Base-by-base conservation (phyloP, 176 grass and related monocot species). In the Coix lacrymajobi region DNA sequence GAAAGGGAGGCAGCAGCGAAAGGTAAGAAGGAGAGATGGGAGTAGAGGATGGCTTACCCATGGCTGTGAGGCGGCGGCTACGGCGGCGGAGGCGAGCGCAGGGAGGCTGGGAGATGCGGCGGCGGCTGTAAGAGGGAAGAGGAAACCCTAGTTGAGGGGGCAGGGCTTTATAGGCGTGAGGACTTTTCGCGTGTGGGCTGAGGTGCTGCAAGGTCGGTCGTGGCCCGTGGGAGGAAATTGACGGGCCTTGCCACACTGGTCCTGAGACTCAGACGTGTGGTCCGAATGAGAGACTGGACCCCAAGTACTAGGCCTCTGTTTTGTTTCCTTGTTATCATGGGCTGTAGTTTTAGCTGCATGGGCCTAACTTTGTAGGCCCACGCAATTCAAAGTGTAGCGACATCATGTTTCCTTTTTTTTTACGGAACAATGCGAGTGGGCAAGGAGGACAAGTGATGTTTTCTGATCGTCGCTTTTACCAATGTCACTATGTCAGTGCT, bases 131-230 rank as follows among this genome's bases (percentile, higher is more conserved):
- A 34, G 26, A 39, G 10, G 49, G 65, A 33, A 38, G 58, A 69
- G 17, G 67, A 77, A 91, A 85, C 72, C 88, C 88, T 94, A 88
- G 69, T 0, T 1, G 17, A 51, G 8, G 44, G 26, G 28, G 62
- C 1, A 6, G 46, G 12, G 12, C 10, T 43, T 88, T 89, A 66
- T 83, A 87, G 40, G 61, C 26, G 45, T 29, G 73, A 57, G 4
- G 49, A 15, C 7, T 68, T 52, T 69, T 43, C 4, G 58, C 48
- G 64, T 43, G 2, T 2, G 61, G 20, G n/a, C 5, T 8, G 36
- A 41, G 20, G 78, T 4, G 0, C 40, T 46, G 49, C 16, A 0
- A n/a, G 15, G 2, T 73, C 28, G 38, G 69, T 29, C 7, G 6
- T 8, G 10, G 54, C 54, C 54, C 54, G 54, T 58, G n/a, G 54